Percentiles rank a stretch among this genome's conserved stretches.
phyloP scores from a whole-genome alignment of 208 protist genomes.

The Leishmania arabica region DNA sequence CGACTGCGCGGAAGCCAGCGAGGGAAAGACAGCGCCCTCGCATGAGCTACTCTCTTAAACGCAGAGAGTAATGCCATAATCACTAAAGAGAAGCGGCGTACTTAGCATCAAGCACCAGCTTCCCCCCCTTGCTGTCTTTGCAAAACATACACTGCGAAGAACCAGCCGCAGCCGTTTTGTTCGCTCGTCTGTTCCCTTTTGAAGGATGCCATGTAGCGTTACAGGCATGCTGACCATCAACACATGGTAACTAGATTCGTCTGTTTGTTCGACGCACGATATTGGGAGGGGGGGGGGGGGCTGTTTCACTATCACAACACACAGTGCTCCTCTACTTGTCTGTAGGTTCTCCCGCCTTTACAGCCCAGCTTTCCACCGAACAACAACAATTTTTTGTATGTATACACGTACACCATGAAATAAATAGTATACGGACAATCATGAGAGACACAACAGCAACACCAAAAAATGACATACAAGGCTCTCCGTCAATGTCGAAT shows the following conservation, averaged over 20 bases:
- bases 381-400: too few relatives aligned
- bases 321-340: too few relatives aligned
- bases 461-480: too few relatives aligned
- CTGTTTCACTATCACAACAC: not conserved
- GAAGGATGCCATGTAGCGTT: not conserved
- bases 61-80: not conserved
- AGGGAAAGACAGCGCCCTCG: not conserved
- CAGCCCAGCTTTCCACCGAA: too few relatives aligned
- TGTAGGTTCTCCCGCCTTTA: too few relatives aligned
- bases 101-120: not conserved
- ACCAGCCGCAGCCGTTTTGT: not conserved
- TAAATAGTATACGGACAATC: too few relatives aligned
- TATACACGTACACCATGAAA: too few relatives aligned
- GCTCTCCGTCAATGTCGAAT: too few relatives aligned
- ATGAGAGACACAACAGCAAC: too few relatives aligned
- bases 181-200: not conserved
- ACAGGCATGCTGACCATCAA: not conserved
- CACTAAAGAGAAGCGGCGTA: not conserved
- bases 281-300: not conserved
- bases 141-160: not conserved
- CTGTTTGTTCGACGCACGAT: not conserved
- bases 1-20: not conserved
- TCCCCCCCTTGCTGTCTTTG: not conserved
- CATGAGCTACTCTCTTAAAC: not conserved
- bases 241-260: not conserved